Percentiles rank a stretch among this genome's conserved stretches.
These are phyloP conservation scores for Endotrypanum monterogeii DNA, from an alignment of 208 protist species.

Conservation along the genomic window DNA sequence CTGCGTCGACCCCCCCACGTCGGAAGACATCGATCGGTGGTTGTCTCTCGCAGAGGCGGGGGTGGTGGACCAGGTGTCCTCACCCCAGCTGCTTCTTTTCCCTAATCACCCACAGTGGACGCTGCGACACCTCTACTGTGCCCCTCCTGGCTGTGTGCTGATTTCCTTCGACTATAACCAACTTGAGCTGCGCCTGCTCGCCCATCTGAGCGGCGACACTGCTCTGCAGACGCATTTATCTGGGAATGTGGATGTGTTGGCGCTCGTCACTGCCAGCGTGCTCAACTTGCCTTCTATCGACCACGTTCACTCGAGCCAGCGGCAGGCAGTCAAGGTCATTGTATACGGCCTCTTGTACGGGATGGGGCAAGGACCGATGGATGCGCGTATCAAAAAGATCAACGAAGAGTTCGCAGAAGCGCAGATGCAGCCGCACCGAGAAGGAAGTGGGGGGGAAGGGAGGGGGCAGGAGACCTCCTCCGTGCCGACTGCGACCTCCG, in stretches of 20 bases:
- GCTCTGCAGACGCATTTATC: conserved; percentile 56
- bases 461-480: not conserved
- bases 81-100: conserved; percentile 14
- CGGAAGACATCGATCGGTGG: conserved; percentile 23
- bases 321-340: conserved; percentile 77
- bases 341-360: conserved; percentile 91
- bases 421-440: not conserved
- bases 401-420: not conserved
- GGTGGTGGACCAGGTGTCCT: not conserved
- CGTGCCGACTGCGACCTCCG: conserved; percentile 8
- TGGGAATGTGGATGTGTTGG: conserved; percentile 46
- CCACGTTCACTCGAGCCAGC: conserved; percentile 43
- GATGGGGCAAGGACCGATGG: conserved; percentile 76
- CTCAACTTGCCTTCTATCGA: conserved; percentile 23
- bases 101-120: conserved; percentile 53
- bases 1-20: conserved; percentile 2
- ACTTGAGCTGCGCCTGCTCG: conserved; percentile 82
- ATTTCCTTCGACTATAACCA: conserved; percentile 87
- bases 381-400: conserved; percentile 35
- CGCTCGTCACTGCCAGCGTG: conserved; percentile 50
- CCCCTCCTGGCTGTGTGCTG: conserved; percentile 65
- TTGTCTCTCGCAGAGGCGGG: conserved; percentile 1
- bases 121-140: conserved; percentile 65
- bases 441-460: too few species aligned
- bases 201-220: conserved; percentile 69